These are phyloP conservation scores for Rhododendron williamsianum DNA, from an alignment of 148 eudicot species.

Conservation along the genomic window DNA sequence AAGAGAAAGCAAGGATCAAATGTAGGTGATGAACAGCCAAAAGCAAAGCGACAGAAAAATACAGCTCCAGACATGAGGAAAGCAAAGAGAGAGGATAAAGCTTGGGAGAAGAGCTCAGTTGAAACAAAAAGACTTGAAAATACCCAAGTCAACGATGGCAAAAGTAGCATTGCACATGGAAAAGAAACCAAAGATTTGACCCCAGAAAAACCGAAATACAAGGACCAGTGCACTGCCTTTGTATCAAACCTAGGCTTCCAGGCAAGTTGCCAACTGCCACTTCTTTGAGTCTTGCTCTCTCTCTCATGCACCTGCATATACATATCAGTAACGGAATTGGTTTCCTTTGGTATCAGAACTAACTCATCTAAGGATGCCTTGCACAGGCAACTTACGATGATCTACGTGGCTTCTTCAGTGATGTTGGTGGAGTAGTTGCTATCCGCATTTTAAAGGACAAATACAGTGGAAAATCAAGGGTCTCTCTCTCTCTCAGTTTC, in stretches of 20 bases:
- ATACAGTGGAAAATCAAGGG: constrained; percentile 82
- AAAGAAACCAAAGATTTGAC: constrained; percentile 26
- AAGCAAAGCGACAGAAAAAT: constrained; percentile 63
- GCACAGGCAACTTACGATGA: constrained; percentile 64
- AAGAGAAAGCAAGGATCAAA: constrained; percentile 59
- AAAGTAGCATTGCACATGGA: constrained; percentile 25
- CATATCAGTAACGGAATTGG: background rate
- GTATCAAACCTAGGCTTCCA: constrained; percentile 64
- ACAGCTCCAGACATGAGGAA: constrained; percentile 19
- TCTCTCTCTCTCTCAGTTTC: constrained; percentile 17
- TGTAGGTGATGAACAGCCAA: constrained; percentile 53
- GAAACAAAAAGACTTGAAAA: constrained; percentile 27
- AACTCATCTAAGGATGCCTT: constrained; percentile 14
- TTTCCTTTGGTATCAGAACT: constrained; percentile 3
- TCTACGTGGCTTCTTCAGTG: constrained; percentile 67
- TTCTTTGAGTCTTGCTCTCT: background rate
- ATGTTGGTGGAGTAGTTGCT: constrained; percentile 74
- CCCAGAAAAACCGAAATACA: constrained; percentile 38
- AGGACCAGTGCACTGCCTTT: constrained; percentile 89
- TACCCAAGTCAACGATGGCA: constrained; percentile 23
- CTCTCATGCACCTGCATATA: background rate
- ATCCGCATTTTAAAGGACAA: constrained; percentile 72
- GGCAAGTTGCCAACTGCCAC: constrained; percentile 32
- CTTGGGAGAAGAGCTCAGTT: constrained; percentile 23
- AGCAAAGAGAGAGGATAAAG: constrained; percentile 22